These are phyloP conservation scores for Cyclostephanos tholiformis DNA, from an alignment of 108 stramenopile genomes.

Conservation along the genomic window DNA sequence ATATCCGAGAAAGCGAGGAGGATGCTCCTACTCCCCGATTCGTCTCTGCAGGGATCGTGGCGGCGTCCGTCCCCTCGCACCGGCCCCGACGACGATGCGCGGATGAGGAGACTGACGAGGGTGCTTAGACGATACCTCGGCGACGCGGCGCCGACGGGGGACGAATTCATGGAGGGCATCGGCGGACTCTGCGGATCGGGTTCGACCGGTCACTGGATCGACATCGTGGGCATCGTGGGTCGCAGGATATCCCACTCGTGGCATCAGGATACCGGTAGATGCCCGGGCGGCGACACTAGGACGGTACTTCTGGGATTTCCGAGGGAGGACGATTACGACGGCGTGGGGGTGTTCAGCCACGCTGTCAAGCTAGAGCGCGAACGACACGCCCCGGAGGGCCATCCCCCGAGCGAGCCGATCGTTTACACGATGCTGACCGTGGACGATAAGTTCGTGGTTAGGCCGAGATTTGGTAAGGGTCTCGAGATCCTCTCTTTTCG, in stretches of 20 bases:
- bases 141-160: constrained; percentile 63
- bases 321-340: constrained; percentile 60
- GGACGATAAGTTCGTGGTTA: constrained; percentile 64
- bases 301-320: constrained; percentile 84
- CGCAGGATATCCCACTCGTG: constrained; percentile 67
- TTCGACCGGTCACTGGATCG: constrained; percentile 79
- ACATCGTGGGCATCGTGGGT: constrained; percentile 72
- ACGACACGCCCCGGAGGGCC: constrained; percentile 47
- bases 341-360: constrained; percentile 77
- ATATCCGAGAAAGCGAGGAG: constrained; percentile 66
- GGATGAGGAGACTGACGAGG: constrained; percentile 56
- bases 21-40: constrained; percentile 69
- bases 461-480: constrained; percentile 60
- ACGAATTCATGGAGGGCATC: constrained; percentile 65
- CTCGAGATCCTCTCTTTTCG: constrained; percentile 70
- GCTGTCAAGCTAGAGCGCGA: constrained; percentile 57
- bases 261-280: constrained; percentile 71
- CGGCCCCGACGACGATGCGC: neutral
- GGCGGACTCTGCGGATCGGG: constrained; percentile 63
- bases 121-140: constrained; percentile 56
- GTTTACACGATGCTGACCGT: constrained; percentile 54
- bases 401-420: constrained; percentile 61
- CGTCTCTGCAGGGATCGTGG: constrained; percentile 82
- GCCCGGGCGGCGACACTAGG: constrained; percentile 37
- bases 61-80: constrained; percentile 5